Base-by-base conservation (phyloP, 768 basidiomycete species). In the Calvatia gigantea region DNA sequence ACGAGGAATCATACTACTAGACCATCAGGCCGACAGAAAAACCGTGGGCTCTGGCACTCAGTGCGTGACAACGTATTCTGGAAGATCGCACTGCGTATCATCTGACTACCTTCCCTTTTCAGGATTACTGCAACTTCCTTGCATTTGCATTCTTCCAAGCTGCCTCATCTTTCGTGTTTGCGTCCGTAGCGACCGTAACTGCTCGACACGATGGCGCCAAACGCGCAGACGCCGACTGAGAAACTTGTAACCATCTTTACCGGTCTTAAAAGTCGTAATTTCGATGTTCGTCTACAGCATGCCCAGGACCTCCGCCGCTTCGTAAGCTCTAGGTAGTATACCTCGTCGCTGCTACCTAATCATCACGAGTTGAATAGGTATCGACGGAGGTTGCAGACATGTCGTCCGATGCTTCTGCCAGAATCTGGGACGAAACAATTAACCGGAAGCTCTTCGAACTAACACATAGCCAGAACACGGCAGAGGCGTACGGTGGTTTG, bases 391-490 rank as follows among this genome's bases (percentile, higher is more conserved):
- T 91, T 3, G 80, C 86, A 6, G 91, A 94, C 65, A 86, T 91
- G 82, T 83, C 89, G 8, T 84, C 89, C 1, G 91, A 93, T 61
- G 84, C 84, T 11, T 86, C 87, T 8, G 81, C 84, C 0, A 91
- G 91, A 66, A 73, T 93, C 46, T 94, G 91, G 90, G 89, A 93
- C 58, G 87, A 91, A 60, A 84, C 83, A 54, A 87, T 95, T 62
- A 93, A 86, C 66, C 79, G 83, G 59, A 75, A 84, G 33, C 74
- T 95, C 51, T 91, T 93, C 65, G 87, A 89, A 61, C 79, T 94
- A 42, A 86, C 90, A 55, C 91, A 94, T 65, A 90, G 89, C 63
- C 85, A 85, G 65, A 86, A 84, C 65, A 82, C 78, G 49, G 75
- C 78, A 21, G 93, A 95, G 68, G 89, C 90, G 60, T 81, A 94